Percentiles rank a stretch among this genome's conserved stretches.
These are phyloP conservation scores for Simplicillium sp. DNA, from an alignment of 2,329 filamentous ascomycete species.

Conservation along the genomic window DNA sequence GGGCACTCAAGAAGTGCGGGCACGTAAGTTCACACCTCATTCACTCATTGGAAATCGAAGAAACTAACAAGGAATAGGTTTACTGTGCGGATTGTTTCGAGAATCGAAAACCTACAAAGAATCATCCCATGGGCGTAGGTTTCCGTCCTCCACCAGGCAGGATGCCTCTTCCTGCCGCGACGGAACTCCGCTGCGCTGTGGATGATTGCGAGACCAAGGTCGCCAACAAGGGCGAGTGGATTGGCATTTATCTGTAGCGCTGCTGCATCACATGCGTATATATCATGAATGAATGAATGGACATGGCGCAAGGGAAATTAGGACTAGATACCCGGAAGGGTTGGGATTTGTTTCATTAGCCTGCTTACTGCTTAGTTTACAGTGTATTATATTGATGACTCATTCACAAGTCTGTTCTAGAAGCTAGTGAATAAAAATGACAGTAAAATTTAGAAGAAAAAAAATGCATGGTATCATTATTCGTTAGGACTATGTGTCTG, in stretches of 20 bases:
- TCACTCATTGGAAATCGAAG: neutral
- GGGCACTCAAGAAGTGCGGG: constrained; percentile 83
- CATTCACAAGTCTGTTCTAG: too few relatives aligned
- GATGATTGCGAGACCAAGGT: constrained; percentile 47
- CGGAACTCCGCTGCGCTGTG: constrained; percentile 43
- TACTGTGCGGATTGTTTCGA: constrained; percentile 56
- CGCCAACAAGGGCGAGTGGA: constrained; percentile 45
- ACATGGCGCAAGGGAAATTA: neutral
- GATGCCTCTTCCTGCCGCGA: constrained; percentile 11
- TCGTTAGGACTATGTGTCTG: neutral
- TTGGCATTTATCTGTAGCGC: constrained; percentile 49
- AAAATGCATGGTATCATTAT: too few relatives aligned
- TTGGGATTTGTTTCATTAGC: neutral
- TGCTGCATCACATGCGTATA: constrained; percentile 2
- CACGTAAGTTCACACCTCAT: constrained; percentile 57
- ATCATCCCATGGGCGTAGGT: constrained; percentile 20
- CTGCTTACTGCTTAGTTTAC: neutral
- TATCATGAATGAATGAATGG: neutral
- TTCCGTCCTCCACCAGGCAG: constrained; percentile 26
- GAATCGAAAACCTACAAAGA: constrained; percentile 34
- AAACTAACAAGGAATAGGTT: constrained; percentile 32
- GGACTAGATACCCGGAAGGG: neutral
- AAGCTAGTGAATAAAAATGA: too few relatives aligned
- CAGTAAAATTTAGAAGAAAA: too few relatives aligned
- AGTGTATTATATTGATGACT: too few relatives aligned